Percentiles rank a stretch among this genome's conserved stretches.
Evolutionary conservation across 2,329 filamentous ascomycete species (phyloP).

Genomic region (Colletotrichum siamense): DNA sequence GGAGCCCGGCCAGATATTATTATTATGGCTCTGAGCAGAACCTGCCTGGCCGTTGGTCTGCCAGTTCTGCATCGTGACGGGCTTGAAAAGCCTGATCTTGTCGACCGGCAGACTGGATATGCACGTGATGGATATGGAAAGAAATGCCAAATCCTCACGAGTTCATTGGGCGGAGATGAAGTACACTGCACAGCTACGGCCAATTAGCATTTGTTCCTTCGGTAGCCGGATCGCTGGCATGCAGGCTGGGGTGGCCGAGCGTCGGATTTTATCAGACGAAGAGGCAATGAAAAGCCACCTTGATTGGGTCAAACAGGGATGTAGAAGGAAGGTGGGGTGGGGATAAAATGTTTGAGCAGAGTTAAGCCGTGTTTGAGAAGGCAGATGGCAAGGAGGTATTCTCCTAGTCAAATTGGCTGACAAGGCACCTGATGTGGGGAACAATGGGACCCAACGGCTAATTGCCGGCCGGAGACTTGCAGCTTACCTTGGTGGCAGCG

Average conservation of each 20-base stretch:
- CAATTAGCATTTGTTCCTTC: conserved; percentile 14
- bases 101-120: background rate
- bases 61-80: conserved; percentile 22
- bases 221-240: background rate
- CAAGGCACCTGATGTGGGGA: background rate
- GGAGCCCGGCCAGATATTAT: conserved; percentile 18
- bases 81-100: background rate
- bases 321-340: background rate
- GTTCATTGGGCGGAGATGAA: conserved; percentile 1
- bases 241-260: background rate
- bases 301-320: conserved; percentile 8
- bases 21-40: conserved; percentile 20
- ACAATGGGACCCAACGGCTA: background rate
- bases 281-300: background rate
- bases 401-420: background rate
- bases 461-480: conserved; percentile 6
- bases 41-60: conserved; percentile 20
- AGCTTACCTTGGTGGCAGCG: conserved; percentile 17
- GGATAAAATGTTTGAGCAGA: background rate
- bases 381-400: background rate
- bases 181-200: conserved; percentile 14
- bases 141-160: conserved; percentile 3
- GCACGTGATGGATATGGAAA: conserved; percentile 7
- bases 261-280: conserved; percentile 4
- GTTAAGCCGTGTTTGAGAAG: background rate